These are phyloP conservation scores for Zygnema cylindricum DNA, from an alignment of 139 green algal species.

Conservation along the genomic window DNA sequence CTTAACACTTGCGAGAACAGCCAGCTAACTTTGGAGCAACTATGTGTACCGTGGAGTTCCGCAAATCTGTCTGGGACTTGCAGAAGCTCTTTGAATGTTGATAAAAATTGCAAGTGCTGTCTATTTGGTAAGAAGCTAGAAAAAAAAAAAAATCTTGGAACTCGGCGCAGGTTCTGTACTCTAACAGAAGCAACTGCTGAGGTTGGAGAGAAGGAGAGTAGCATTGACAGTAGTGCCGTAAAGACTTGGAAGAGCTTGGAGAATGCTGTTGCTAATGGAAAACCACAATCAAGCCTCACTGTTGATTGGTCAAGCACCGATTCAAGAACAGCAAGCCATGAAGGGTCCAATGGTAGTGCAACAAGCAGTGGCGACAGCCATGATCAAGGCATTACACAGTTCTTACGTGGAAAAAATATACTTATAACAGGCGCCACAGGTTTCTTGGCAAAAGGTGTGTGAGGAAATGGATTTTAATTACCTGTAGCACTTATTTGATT, in stretches of 20 bases:
- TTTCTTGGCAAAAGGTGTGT: slow-evolving; percentile 59
- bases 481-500: too few species aligned
- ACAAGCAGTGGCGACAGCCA: not conserved
- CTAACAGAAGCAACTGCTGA: slow-evolving; percentile 5
- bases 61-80: too few species aligned
- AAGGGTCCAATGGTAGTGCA: not conserved
- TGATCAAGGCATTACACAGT: slow-evolving; percentile 34
- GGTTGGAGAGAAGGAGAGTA: slow-evolving; percentile 13
- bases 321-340: not conserved
- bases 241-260: not conserved
- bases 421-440: slow-evolving; percentile 58
- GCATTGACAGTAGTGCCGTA: not conserved
- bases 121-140: too few species aligned
- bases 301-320: not conserved
- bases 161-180: too few species aligned
- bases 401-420: slow-evolving; percentile 50
- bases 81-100: too few species aligned
- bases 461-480: not conserved
- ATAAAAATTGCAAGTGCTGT: too few species aligned
- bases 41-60: too few species aligned
- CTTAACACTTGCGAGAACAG: too few species aligned
- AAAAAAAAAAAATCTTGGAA: too few species aligned
- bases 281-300: not conserved
- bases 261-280: not conserved
- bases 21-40: too few species aligned